phyloP scores from a whole-genome alignment of 1,284 basidiomycete genomes.

The Moesziomyces globuligerus region DNA sequence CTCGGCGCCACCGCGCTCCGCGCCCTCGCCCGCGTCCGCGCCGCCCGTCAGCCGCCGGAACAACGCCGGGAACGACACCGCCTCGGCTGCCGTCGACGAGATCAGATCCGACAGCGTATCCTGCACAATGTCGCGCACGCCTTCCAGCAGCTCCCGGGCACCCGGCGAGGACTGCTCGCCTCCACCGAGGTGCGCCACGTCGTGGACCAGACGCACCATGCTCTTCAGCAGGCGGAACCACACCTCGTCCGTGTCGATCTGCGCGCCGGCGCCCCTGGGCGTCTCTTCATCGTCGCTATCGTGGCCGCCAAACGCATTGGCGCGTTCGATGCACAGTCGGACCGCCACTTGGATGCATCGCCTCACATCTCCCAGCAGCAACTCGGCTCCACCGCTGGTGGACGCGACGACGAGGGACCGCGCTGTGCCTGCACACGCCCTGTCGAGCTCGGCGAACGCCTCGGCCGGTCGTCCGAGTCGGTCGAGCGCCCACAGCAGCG shows the following conservation, averaged over 20 bases:
- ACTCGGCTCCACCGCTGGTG: not conserved
- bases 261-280: not conserved
- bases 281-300: constrained; percentile 40
- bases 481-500: constrained; percentile 84
- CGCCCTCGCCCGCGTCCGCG: constrained; percentile 38
- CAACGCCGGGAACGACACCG: constrained; percentile 86
- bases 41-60: constrained; percentile 81
- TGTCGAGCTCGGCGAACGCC: constrained; percentile 66
- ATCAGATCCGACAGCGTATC: constrained; percentile 85
- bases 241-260: constrained; percentile 78
- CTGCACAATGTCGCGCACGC: constrained; percentile 76
- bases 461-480: constrained; percentile 74
- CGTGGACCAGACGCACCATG: constrained; percentile 81
- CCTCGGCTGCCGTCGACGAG: constrained; percentile 81
- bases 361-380: constrained; percentile 29
- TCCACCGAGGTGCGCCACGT: constrained; percentile 24
- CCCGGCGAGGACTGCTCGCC: too few relatives aligned
- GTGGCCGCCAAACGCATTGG: constrained; percentile 31
- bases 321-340: constrained; percentile 41
- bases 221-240: constrained; percentile 88
- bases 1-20: constrained; percentile 20
- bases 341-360: constrained; percentile 45
- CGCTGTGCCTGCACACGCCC: constrained; percentile 53
- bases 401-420: constrained; percentile 26
- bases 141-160: constrained; percentile 15